Conservation (phyloP, 768 basidiomycete genomes). For the Chalciporus piperatus region DNA sequence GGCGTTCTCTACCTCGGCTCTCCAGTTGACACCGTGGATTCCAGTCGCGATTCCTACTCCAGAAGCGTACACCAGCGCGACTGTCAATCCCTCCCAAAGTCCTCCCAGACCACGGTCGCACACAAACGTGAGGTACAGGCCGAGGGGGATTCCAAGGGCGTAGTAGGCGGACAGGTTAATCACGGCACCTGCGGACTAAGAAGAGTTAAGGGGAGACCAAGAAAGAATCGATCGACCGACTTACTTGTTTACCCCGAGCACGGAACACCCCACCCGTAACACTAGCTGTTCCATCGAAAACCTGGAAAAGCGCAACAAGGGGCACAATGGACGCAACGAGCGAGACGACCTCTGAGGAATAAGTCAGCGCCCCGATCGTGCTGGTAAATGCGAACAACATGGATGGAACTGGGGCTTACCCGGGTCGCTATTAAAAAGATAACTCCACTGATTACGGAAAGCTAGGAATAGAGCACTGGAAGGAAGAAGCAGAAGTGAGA, state of each 20-base stretch:
- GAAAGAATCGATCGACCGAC: neutral
- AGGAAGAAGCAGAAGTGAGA: neutral
- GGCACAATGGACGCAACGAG: slow-evolving; percentile 66
- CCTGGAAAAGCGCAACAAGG: slow-evolving; percentile 75
- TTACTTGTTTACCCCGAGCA: slow-evolving; percentile 74
- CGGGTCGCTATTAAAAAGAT: slow-evolving; percentile 70
- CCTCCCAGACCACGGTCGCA: slow-evolving; percentile 59
- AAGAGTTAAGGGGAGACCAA: neutral
- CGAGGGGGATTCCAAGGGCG: slow-evolving; percentile 78
- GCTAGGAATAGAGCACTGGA: slow-evolving; percentile 51
- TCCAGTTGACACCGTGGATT: slow-evolving; percentile 61
- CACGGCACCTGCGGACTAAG: slow-evolving; percentile 67
- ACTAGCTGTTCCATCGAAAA: slow-evolving; percentile 75
- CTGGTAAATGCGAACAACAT: neutral
- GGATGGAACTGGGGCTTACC: slow-evolving; percentile 32
- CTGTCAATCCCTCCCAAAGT: slow-evolving; percentile 81
- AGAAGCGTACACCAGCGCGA: slow-evolving; percentile 63
- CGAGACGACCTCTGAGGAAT: slow-evolving; percentile 39
- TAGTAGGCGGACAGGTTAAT: slow-evolving; percentile 70
- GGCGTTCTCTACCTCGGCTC: slow-evolving; percentile 44
- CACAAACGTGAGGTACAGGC: slow-evolving; percentile 72
- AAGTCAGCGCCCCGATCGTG: neutral
- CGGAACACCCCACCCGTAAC: slow-evolving; percentile 78
- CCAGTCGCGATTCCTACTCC: slow-evolving; percentile 51
- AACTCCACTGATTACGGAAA: slow-evolving; percentile 67